Evolutionary conservation across 2,329 filamentous ascomycete species (phyloP).

Genomic region (Colletotrichum paranaense): DNA sequence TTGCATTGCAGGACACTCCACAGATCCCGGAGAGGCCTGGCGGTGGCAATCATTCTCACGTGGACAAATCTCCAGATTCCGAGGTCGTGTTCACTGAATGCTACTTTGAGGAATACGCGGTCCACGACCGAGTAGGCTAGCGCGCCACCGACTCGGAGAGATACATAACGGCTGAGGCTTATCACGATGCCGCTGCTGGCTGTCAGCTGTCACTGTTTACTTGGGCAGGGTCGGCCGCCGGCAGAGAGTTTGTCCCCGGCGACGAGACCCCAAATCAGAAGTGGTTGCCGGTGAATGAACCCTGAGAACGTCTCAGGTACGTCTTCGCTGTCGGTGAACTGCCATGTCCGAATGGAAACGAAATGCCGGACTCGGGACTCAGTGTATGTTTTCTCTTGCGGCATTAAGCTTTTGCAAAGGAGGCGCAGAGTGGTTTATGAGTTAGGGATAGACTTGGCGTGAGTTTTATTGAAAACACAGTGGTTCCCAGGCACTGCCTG

Average conservation of each 20-base stretch:
- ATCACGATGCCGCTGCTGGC: conserved; percentile 23
- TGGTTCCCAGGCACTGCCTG: background rate
- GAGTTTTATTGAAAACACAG: background rate
- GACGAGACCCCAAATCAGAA: conserved; percentile 13
- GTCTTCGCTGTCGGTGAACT: conserved; percentile 15
- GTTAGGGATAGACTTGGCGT: background rate
- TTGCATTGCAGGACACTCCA: conserved; percentile 23
- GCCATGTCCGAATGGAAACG: conserved; percentile 10
- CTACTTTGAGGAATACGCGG: conserved; percentile 17
- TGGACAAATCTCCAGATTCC: background rate
- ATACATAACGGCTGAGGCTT: conserved; percentile 11
- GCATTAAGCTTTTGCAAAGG: background rate
- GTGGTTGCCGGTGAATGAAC: conserved; percentile 6
- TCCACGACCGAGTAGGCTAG: background rate
- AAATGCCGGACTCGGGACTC: conserved; percentile 6
- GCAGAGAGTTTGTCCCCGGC: conserved; percentile 4
- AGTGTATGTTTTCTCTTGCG: background rate
- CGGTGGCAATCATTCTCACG: background rate
- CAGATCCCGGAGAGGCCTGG: conserved; percentile 7
- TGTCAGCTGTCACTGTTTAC: background rate
- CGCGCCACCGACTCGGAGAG: background rate
- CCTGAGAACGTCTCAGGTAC: conserved; percentile 32
- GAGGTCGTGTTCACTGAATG: conserved; percentile 19
- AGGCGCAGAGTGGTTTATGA: background rate
- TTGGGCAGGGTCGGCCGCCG: background rate